These are phyloP conservation scores for Volvariella surrecta DNA, from an alignment of 1,284 basidiomycete genomes.

Conservation along the genomic window DNA sequence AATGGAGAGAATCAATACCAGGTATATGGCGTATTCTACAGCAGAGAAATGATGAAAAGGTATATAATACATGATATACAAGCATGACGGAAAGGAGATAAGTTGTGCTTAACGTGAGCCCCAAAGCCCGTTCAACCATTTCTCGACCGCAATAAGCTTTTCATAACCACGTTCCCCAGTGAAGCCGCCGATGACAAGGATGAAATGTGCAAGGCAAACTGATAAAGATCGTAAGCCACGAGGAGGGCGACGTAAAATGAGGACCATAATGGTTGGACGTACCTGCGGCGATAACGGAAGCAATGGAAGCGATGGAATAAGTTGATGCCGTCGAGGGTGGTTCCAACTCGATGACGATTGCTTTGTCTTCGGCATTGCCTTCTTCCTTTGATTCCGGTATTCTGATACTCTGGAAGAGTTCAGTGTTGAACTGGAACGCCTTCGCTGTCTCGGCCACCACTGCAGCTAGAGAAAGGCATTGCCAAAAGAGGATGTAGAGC, in stretches of 20 bases:
- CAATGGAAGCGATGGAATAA: background rate
- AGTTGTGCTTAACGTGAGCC: background rate
- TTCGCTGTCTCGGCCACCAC: slow-evolving; percentile 55
- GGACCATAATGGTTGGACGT: too few species aligned
- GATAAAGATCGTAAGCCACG: background rate
- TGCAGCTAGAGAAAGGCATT: slow-evolving; percentile 19
- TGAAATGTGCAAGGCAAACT: background rate
- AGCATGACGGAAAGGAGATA: too few species aligned
- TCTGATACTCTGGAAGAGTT: slow-evolving; percentile 40
- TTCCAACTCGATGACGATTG: background rate
- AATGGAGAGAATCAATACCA: too few species aligned
- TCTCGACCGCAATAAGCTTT: slow-evolving; percentile 33
- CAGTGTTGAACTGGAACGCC: slow-evolving; percentile 63
- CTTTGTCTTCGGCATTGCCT: background rate
- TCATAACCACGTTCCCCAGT: slow-evolving; percentile 37
- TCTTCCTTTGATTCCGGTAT: slow-evolving; percentile 6
- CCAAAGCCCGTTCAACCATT: slow-evolving; percentile 26
- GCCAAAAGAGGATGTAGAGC: background rate
- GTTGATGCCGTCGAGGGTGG: background rate
- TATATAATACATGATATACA: too few species aligned
- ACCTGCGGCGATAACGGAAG: background rate
- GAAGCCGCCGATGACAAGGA: slow-evolving; percentile 38
- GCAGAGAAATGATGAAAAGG: too few species aligned
- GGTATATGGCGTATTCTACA: too few species aligned
- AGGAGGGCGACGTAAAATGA: background rate